Evolutionary conservation across 345 rosid species (phyloP), one percentile per base, ranked within the genome.

Genomic region (Populus tremula): DNA sequence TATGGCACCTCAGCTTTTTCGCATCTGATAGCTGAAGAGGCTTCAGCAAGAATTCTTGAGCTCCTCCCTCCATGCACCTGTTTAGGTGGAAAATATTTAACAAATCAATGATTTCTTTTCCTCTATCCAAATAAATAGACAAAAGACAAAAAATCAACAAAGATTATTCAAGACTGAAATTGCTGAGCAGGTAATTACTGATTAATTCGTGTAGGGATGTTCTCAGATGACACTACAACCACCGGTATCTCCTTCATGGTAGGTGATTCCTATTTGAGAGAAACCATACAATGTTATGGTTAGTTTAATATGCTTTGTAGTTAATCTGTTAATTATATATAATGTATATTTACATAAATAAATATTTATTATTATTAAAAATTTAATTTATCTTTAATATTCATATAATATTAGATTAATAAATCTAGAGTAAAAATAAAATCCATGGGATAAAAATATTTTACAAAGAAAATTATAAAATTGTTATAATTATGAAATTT

Each of bases 221-320:
- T 78, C 71, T 83, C 88, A 1, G 87, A 83, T 14, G 87, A 85
- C 81, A 78, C 65, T 70, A 83, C 64, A 39, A 84, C 82, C 20
- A 85, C 79, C 5, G 87, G 79, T 9, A 81, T 66, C 25, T 82
- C 81, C 33, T 72, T 78, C 73, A 69, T 75, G 43, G 65, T 73
- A 2, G 80, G 77, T 7, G 87, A 87, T 80, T 78, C 85, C 88
- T 85, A 61, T 69, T 33, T 23, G 6, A 33, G 18, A 33, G 35
- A 3, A 33, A 33, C 35, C 35, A 33, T 33, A 33, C 35, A 33
- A 33, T 33, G 35, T 33, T 33, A 33, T 4, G 0, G 35, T 33
- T 33, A 33, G 35, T 33, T 33, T 33, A 33, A 33, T 33, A 33
- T 33, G 4, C 35, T 33, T 0, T 31, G 3, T 31, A 31, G 33